Evolutionary conservation across 306 rosid species (phyloP), one percentile per base, ranked within the genome.

Genomic region (Sicyos baderoa): DNA sequence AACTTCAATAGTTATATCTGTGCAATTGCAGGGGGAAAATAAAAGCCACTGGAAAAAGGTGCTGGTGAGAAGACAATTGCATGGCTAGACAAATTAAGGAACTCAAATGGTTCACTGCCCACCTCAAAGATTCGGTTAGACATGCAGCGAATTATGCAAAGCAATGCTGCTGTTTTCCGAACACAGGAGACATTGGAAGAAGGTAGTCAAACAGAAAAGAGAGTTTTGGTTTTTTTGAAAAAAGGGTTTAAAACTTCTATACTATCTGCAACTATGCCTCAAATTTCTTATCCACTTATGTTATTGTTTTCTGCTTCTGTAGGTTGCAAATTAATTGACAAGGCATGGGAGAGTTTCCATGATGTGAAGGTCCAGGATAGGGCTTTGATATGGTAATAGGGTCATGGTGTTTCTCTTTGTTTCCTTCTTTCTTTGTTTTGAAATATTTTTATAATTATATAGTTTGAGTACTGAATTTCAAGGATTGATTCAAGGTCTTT

Each of bases 61-160:
- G 92, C 94, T 61, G 96, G 99, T 25, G 87, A 86, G 84, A 84
- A 83, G 76, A 93, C 99, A 57, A 93, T 93, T 81, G 89, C 97
- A 37, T 93, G 97, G 99, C 83, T 93, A 68, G 95, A 93, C 84
- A 90, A 88, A 78, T 51, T 93, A 72, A 86, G 99, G 81, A 89
- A 93, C 71, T 81, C 99, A 70, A 88, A 85, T 77, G 99, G 99
- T 18, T 82, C 99, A 54, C 52, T 85, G 16, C 94, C 86, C 47
- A 90, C 99, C 79, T 82, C 99, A 22, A 60, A 82, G 29, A 88
- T 93, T 76, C 81, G 99, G 71, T 83, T 93, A 80, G 85, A 93
- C 80, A 89, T 93, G 99, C 99, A 93, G 77, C 84, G 94, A n/a
- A 18, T 86, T 17, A 93, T 93, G 99, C 99, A 93, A 86, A 93